Evolutionary conservation across 2,329 filamentous ascomycete genomes (phyloP).

Genomic region (Paracoccidioides lutzii): DNA sequence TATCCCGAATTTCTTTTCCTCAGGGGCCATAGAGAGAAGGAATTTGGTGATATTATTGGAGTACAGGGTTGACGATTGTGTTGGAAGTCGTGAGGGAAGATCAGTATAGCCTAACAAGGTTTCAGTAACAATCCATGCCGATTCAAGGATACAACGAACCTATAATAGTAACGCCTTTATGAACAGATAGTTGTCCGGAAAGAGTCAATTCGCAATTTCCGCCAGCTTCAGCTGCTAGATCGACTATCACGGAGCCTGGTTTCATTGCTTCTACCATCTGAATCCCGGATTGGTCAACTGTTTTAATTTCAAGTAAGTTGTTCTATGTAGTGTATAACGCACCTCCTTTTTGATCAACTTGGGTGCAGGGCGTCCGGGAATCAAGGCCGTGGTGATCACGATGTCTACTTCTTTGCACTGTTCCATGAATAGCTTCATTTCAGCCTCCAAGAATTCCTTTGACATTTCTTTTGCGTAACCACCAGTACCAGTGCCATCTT

Average conservation of each 20-base stretch:
- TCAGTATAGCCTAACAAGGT: constrained; percentile 60
- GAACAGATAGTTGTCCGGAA: constrained; percentile 54
- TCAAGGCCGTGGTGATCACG: constrained; percentile 83
- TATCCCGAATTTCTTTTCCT: constrained; percentile 66
- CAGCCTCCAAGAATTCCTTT: constrained; percentile 80
- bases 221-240: constrained; percentile 75
- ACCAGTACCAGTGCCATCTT: constrained; percentile 71
- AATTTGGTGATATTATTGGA: constrained; percentile 92
- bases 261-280: constrained; percentile 74
- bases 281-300: background rate
- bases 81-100: constrained; percentile 71
- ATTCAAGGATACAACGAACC: constrained; percentile 37
- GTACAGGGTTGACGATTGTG: constrained; percentile 79
- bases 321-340: constrained; percentile 6
- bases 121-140: background rate
- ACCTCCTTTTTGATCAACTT: constrained; percentile 66
- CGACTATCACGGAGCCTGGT: constrained; percentile 76
- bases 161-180: constrained; percentile 73
- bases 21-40: constrained; percentile 65
- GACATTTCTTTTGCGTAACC: constrained; percentile 93
- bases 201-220: constrained; percentile 78
- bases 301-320: background rate
- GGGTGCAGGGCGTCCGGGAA: constrained; percentile 70
- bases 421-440: constrained; percentile 85
- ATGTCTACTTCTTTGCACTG: constrained; percentile 83